Evolutionary conservation across 2,329 filamentous ascomycete genomes (phyloP).

Genomic region (Exophiala aquamarina): DNA sequence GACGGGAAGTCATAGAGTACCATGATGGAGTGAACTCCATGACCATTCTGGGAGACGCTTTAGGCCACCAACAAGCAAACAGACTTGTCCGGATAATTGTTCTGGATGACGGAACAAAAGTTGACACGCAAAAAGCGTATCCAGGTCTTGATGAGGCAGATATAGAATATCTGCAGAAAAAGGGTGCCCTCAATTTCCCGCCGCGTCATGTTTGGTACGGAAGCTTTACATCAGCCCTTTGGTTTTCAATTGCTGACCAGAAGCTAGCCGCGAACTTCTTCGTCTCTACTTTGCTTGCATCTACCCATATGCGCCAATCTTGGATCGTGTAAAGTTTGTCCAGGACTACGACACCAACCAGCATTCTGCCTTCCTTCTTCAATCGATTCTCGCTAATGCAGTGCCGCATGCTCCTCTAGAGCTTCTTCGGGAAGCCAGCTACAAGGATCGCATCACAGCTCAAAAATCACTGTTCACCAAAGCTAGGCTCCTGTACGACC

Average conservation of each 20-base stretch:
- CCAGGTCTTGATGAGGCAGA: constrained; percentile 4
- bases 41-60: constrained; percentile 6
- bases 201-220: constrained; percentile 3
- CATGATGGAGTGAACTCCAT: constrained; percentile 8
- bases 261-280: constrained; percentile 1
- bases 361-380: constrained; percentile 6
- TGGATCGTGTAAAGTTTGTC: constrained; percentile 7
- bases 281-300: background rate
- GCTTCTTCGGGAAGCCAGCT: background rate
- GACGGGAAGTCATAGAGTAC: constrained; percentile 3
- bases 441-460: constrained; percentile 5
- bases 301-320: constrained; percentile 5
- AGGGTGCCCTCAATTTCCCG: constrained; percentile 1
- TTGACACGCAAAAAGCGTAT: background rate
- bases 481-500: constrained; percentile 5
- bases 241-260: background rate
- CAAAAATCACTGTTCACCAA: constrained; percentile 1
- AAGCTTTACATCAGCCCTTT: background rate
- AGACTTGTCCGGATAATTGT: background rate
- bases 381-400: constrained; percentile 6
- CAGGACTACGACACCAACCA: background rate
- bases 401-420: constrained; percentile 5
- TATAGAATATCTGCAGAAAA: constrained; percentile 1
- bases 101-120: background rate
- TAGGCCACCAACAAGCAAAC: constrained; percentile 1